Evolutionary conservation across 129 eudicot species (phyloP).

Genomic region (Centrapalus pauciflorus): DNA sequence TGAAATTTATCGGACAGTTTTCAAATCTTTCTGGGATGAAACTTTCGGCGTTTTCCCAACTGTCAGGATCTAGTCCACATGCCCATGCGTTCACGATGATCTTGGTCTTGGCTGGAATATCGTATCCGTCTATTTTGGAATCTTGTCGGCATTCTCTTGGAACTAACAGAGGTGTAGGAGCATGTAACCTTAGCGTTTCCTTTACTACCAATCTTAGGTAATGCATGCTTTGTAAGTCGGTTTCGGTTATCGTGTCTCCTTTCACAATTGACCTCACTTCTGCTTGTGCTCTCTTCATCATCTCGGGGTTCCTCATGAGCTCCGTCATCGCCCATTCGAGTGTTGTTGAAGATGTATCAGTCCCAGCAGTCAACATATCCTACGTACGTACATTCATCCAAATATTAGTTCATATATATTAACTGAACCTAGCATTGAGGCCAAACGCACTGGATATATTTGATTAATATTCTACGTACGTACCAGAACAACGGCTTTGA

Average conservation of each 20-base stretch:
- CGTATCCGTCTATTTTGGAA: conserved; percentile 29
- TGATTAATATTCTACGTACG: too few relatives aligned
- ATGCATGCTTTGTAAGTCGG: conserved; percentile 10
- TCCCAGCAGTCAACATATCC: conserved; percentile 41
- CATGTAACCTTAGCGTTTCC: conserved; percentile 45
- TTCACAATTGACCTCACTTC: conserved; percentile 35
- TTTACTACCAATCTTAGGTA: conserved; percentile 27
- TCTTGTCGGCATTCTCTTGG: conserved; percentile 29
- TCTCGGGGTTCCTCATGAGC: conserved; percentile 27
- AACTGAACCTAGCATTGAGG: too few relatives aligned
- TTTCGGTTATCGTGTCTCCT: conserved; percentile 21
- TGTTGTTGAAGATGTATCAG: conserved; percentile 32
- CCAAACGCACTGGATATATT: too few relatives aligned
- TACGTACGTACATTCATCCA: not conserved
- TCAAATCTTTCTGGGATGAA: conserved; percentile 40
- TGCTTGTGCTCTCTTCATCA: conserved; percentile 33
- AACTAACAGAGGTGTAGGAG: conserved; percentile 30
- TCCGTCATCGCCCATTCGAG: conserved; percentile 41
- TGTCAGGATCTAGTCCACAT: conserved; percentile 28
- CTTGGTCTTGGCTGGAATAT: conserved; percentile 30
- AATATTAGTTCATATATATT: not conserved
- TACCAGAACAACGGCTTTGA: conserved; percentile 47
- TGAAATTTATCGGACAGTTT: conserved; percentile 17
- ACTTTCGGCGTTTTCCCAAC: conserved; percentile 25
- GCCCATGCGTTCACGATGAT: conserved; percentile 38